Percentiles rank a stretch among this genome's conserved stretches.
Conservation (phyloP, 163 green algal genomes). For the Smithsoniella earleae region DNA sequence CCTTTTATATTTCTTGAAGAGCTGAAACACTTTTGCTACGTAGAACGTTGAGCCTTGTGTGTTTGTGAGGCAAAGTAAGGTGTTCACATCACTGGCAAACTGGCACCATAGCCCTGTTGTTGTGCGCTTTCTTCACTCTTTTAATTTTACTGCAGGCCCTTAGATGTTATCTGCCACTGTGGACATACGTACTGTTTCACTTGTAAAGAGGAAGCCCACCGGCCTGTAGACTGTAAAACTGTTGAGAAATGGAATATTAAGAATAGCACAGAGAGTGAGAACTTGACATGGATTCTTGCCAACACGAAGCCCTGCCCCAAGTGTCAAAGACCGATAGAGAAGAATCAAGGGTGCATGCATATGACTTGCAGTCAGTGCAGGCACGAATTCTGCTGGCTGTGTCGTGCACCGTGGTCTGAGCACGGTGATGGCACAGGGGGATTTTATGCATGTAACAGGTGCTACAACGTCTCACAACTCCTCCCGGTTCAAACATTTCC, state of each 20-base stretch:
- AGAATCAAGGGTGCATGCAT: constrained; percentile 99
- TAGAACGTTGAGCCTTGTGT: background rate
- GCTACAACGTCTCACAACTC: no score
- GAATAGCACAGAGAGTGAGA: constrained; percentile 93
- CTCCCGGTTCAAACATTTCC: no score
- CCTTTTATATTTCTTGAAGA: background rate
- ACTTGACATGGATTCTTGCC: constrained; percentile 93
- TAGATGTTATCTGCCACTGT: constrained; percentile 80
- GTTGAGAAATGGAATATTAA: constrained; percentile 85
- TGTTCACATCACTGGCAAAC: background rate
- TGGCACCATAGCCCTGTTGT: no score
- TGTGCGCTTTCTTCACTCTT: no score
- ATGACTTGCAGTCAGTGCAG: constrained; percentile 94
- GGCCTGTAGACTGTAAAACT: constrained; percentile 79
- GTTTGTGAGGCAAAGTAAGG: background rate
- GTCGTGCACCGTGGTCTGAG: constrained; percentile 75
- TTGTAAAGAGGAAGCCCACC: constrained; percentile 90
- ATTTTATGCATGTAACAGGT: constrained; percentile 94
- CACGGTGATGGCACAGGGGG: constrained; percentile 91
- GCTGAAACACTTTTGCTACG: no score
- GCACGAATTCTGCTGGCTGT: constrained; percentile 97
- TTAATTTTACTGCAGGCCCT: constrained; percentile 41
- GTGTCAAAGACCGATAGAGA: constrained; percentile 94
- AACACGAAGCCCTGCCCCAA: constrained; percentile 93
- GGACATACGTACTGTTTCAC: constrained; percentile 83